Evolutionary conservation across 805 yeast species (phyloP).

Genomic region (Cyberlindnera petersonii): DNA sequence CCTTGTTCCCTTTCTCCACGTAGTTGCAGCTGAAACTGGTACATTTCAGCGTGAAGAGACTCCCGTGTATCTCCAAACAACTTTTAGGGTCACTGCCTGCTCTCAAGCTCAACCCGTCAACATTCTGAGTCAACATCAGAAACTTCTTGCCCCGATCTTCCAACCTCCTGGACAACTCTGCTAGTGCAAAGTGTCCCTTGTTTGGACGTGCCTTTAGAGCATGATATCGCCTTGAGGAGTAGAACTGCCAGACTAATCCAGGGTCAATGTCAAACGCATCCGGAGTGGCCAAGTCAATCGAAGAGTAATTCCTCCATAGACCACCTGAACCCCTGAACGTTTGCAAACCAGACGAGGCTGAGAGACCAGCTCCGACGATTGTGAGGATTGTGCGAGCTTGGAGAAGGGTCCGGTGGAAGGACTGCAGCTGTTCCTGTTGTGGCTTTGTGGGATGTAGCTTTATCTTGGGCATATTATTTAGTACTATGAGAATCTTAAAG

Average conservation of each 20-base stretch:
- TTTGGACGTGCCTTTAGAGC: constrained; percentile 73
- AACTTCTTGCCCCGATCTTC: constrained; percentile 32
- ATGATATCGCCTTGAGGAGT: constrained; percentile 59
- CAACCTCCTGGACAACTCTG: constrained; percentile 48
- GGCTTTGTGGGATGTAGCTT: not conserved
- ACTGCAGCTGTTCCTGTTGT: constrained; percentile 11
- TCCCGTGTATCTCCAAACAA: constrained; percentile 77
- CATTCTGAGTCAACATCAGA: constrained; percentile 77
- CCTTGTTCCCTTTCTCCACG: constrained; percentile 45
- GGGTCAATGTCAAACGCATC: constrained; percentile 86
- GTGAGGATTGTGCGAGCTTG: constrained; percentile 51
- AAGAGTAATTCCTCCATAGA: constrained; percentile 70
- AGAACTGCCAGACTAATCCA: constrained; percentile 86
- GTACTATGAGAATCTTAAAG: too few species aligned
- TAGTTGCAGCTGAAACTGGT: constrained; percentile 72
- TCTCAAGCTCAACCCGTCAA: constrained; percentile 68
- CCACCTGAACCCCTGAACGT: constrained; percentile 73
- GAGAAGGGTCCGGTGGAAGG: constrained; percentile 48
- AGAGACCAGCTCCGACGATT: constrained; percentile 79
- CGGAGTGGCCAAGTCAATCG: constrained; percentile 85
- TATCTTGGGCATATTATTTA: constrained; percentile 3
- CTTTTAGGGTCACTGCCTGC: constrained; percentile 53
- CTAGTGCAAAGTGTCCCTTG: constrained; percentile 65
- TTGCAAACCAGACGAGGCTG: constrained; percentile 72
- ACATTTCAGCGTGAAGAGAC: constrained; percentile 67